These are phyloP conservation scores for Arabis alpina DNA, from an alignment of 345 rosid species.

Conservation along the genomic window DNA sequence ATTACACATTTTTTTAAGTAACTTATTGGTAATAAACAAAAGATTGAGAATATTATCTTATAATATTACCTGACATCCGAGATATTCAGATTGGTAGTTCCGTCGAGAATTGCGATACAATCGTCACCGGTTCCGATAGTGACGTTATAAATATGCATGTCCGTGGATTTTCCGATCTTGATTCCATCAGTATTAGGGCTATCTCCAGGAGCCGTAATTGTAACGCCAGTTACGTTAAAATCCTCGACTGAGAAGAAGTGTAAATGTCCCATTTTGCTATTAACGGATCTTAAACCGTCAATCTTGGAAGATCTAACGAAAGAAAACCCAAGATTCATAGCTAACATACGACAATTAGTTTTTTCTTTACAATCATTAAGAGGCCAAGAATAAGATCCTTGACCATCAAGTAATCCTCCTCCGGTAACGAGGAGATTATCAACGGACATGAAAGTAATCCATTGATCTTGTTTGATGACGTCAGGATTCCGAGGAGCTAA, in stretches of 20 bases:
- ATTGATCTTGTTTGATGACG: not conserved
- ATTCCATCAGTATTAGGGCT: conserved; percentile 49
- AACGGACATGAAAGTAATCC: conserved; percentile 34
- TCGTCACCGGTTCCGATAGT: conserved; percentile 44
- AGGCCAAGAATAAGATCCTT: conserved; percentile 41
- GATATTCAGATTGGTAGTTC: conserved; percentile 36
- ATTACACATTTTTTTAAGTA: too few relatives aligned
- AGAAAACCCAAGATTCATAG: conserved; percentile 36
- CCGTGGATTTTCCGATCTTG: conserved; percentile 43
- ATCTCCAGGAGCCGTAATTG: conserved; percentile 37
- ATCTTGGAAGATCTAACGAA: conserved; percentile 35
- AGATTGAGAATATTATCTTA: too few relatives aligned
- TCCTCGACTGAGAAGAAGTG: conserved; percentile 33
- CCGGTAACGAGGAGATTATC: conserved; percentile 37
- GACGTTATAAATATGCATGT: conserved; percentile 21
- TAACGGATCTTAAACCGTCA: conserved; percentile 31
- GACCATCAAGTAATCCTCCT: conserved; percentile 41
- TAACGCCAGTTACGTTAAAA: conserved; percentile 30
- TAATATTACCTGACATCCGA: conserved; percentile 29
- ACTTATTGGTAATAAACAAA: too few relatives aligned
- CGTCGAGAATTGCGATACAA: conserved; percentile 46
- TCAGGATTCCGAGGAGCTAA: conserved; percentile 27
- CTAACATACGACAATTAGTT: conserved; percentile 24
- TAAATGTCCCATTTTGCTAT: conserved; percentile 46
- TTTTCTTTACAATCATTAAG: conserved; percentile 36